Evolutionary conservation across 2,329 filamentous ascomycete species (phyloP).

Genomic region (Aspergillus sp.): DNA sequence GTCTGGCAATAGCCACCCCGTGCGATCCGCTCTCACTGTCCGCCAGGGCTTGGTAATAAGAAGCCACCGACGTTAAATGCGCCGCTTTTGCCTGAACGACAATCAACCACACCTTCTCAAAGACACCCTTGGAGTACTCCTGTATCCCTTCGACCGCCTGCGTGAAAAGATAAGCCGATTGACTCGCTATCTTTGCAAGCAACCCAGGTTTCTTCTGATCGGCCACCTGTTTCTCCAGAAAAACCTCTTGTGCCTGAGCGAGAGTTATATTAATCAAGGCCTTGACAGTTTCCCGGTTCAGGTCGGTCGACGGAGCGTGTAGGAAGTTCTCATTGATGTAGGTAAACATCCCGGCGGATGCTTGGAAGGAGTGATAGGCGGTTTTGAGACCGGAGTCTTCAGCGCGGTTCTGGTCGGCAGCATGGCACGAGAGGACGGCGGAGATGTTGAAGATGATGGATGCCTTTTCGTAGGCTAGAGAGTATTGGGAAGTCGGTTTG

Average conservation of each 20-base stretch:
- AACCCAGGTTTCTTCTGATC: slow-evolving; percentile 91
- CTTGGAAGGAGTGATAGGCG: slow-evolving; percentile 96
- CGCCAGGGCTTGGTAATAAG: slow-evolving; percentile 88
- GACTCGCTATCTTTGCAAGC: slow-evolving; percentile 86
- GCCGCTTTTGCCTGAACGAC: slow-evolving; percentile 69
- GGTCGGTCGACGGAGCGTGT: slow-evolving; percentile 91
- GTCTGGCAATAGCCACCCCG: slow-evolving; percentile 75
- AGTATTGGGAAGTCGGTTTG: slow-evolving; percentile 95
- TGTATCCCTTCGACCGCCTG: slow-evolving; percentile 88
- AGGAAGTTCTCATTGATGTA: slow-evolving; percentile 99
- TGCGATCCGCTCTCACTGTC: slow-evolving; percentile 87
- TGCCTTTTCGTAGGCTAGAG: slow-evolving; percentile 94
- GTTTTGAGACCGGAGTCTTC: slow-evolving; percentile 93
- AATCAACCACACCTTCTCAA: slow-evolving; percentile 88
- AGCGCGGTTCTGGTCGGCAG: slow-evolving; percentile 83
- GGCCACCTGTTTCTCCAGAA: slow-evolving; percentile 89
- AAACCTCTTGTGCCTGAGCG: slow-evolving; percentile 94
- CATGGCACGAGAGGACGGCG: slow-evolving; percentile 92
- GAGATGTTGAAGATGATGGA: slow-evolving; percentile 99
- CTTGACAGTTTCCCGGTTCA: slow-evolving; percentile 94
- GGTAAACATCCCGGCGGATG: slow-evolving; percentile 97
- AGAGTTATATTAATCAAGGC: slow-evolving; percentile 88
- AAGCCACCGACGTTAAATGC: slow-evolving; percentile 78
- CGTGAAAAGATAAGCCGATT: slow-evolving; percentile 80
- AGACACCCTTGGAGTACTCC: slow-evolving; percentile 84